phyloP scores from a whole-genome alignment of 192 early-diverging fungal genomes.

The Coemansia sp. region DNA sequence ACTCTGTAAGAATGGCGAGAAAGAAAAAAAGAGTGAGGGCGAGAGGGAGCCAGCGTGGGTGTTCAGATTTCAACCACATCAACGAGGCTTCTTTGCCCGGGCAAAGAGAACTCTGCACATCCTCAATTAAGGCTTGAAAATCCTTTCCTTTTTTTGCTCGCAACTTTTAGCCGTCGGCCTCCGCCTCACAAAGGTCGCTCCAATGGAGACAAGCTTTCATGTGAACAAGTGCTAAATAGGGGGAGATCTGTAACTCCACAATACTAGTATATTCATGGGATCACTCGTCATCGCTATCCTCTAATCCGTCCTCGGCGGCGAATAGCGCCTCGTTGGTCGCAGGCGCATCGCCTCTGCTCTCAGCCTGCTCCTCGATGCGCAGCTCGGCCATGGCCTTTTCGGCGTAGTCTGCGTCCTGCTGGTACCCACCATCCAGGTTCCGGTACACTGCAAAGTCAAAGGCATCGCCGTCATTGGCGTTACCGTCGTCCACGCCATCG shows the following conservation, averaged over 20 bases:
- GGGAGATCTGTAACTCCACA: background rate
- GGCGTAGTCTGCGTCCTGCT: conserved; percentile 25
- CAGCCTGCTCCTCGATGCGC: background rate
- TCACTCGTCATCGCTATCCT: conserved; percentile 15
- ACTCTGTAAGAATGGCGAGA: too few species aligned
- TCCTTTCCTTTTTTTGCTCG: background rate
- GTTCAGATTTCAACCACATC: too few species aligned
- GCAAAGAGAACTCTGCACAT: too few species aligned
- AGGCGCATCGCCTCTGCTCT: background rate
- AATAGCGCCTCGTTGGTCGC: conserved; percentile 22
- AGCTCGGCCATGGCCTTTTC: conserved; percentile 1
- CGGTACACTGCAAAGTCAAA: conserved; percentile 79
- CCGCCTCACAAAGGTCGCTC: too few species aligned
- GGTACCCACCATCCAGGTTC: conserved; percentile 59
- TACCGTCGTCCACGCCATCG: conserved; percentile 66
- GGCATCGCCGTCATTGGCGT: conserved; percentile 58
- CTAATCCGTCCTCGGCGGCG: conserved; percentile 23
- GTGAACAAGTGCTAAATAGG: too few species aligned
- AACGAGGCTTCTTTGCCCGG: too few species aligned
- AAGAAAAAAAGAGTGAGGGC: too few species aligned
- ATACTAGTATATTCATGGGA: too few species aligned
- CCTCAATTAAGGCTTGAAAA: background rate
- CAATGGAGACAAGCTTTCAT: too few species aligned
- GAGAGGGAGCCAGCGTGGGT: too few species aligned
- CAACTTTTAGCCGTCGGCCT: too few species aligned